These are phyloP conservation scores for Epicoccum sorghinum DNA, from an alignment of 2,329 filamentous ascomycete species.

Conservation along the genomic window DNA sequence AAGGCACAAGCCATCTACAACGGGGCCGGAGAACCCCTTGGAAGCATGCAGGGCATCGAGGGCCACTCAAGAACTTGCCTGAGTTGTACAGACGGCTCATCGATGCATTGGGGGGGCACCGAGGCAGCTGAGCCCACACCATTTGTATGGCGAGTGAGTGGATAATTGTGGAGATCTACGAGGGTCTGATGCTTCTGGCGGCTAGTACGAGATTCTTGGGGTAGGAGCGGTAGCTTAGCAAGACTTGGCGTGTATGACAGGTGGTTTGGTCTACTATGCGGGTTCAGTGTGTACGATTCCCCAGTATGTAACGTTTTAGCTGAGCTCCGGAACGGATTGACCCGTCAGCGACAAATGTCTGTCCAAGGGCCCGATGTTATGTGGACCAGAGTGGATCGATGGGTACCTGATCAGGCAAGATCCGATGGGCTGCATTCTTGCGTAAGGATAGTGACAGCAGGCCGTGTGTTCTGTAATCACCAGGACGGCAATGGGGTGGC, in stretches of 20 bases:
- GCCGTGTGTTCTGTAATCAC: slow-evolving; percentile 6
- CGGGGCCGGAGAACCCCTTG: slow-evolving; percentile 4
- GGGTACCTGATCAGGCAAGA: slow-evolving; percentile 8
- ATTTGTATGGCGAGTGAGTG: slow-evolving; percentile 19
- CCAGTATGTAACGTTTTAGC: slow-evolving; percentile 17
- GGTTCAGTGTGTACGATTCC: slow-evolving; percentile 17
- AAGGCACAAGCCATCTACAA: slow-evolving; percentile 8
- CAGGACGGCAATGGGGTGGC: slow-evolving; percentile 13
- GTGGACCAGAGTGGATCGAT: slow-evolving; percentile 16
- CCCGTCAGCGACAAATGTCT: slow-evolving; percentile 9
- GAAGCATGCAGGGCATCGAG: slow-evolving; percentile 9
- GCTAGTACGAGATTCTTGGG: slow-evolving; percentile 27
- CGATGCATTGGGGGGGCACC: slow-evolving; percentile 11
- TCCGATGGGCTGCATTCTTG: slow-evolving; percentile 9
- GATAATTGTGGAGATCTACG: slow-evolving; percentile 33
- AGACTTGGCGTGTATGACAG: slow-evolving; percentile 33
- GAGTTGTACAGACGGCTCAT: slow-evolving; percentile 12
- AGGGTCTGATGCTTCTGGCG: slow-evolving; percentile 31
- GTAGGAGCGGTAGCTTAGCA: slow-evolving; percentile 24
- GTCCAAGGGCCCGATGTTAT: slow-evolving; percentile 7
- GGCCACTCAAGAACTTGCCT: slow-evolving; percentile 7
- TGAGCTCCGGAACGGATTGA: slow-evolving; percentile 13
- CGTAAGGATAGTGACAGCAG: slow-evolving; percentile 8
- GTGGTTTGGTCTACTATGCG: slow-evolving; percentile 15
- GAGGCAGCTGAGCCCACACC: slow-evolving; percentile 9